Percentiles rank a stretch among this genome's conserved stretches.
Conservation (phyloP, 2,329 filamentous ascomycete genomes). For the Hymenoscyphus fructigenus region DNA sequence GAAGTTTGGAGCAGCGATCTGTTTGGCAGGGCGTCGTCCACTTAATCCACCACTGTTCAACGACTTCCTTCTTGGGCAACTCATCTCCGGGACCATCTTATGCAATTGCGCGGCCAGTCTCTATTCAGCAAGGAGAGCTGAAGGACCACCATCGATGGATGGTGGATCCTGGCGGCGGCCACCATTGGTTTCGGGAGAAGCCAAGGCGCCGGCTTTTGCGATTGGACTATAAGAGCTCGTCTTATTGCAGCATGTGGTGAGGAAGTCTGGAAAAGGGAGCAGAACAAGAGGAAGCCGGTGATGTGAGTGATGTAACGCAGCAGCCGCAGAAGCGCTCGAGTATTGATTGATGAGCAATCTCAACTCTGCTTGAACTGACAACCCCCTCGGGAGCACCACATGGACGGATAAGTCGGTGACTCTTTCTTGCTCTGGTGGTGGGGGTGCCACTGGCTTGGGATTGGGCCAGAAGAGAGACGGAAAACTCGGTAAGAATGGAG, state of each 20-base stretch:
- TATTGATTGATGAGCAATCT: background rate
- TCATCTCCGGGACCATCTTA: conserved; percentile 29
- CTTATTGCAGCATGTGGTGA: conserved; percentile 17
- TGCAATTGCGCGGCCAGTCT: conserved; percentile 24
- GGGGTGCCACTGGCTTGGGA: background rate
- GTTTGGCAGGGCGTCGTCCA: background rate
- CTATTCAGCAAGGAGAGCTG: conserved; percentile 17
- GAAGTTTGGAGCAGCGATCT: conserved; percentile 8
- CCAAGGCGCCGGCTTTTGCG: conserved; percentile 11
- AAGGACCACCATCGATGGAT: background rate
- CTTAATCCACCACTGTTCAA: conserved; percentile 5
- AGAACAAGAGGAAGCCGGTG: background rate
- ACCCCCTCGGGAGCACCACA: background rate
- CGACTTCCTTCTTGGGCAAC: conserved; percentile 23
- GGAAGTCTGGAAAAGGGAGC: background rate
- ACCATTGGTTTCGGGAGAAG: conserved; percentile 19
- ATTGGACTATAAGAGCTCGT: conserved; percentile 20
- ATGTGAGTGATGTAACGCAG: conserved; percentile 10
- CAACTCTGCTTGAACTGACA: background rate
- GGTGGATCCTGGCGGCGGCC: conserved; percentile 12
- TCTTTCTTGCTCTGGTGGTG: background rate
- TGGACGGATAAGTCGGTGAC: background rate
- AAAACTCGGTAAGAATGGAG: background rate
- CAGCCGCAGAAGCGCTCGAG: background rate
- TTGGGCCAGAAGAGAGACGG: background rate